Evolutionary conservation across 108 stramenopile genomes (phyloP).

Genomic region (Conticribra guillardii): DNA sequence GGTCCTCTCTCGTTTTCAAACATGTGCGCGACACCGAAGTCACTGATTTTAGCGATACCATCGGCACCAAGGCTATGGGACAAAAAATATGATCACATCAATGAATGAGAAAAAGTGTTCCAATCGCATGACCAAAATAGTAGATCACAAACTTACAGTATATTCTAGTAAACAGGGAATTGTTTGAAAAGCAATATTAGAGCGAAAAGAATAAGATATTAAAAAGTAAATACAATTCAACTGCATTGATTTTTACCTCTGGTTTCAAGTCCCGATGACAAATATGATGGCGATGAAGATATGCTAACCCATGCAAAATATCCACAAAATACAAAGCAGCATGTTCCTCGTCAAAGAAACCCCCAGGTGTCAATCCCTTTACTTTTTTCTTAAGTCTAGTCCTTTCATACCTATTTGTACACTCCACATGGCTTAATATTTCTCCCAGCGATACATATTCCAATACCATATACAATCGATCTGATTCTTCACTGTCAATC

Average conservation of each 20-base stretch:
- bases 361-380: slow-evolving; percentile 52
- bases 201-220: too few species aligned
- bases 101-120: background rate
- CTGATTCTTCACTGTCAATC: slow-evolving; percentile 83
- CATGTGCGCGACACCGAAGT: slow-evolving; percentile 90
- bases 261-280: slow-evolving; percentile 89
- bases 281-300: slow-evolving; percentile 86
- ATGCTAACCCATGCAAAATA: slow-evolving; percentile 86
- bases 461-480: slow-evolving; percentile 86
- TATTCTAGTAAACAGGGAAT: background rate
- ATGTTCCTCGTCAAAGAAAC: slow-evolving; percentile 80
- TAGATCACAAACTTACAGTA: slow-evolving; percentile 21
- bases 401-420: slow-evolving; percentile 63
- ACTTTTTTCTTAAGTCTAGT: slow-evolving; percentile 31
- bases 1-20: slow-evolving; percentile 73
- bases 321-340: slow-evolving; percentile 87
- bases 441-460: slow-evolving; percentile 90
- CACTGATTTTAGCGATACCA: slow-evolving; percentile 81
- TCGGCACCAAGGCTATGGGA: slow-evolving; percentile 52
- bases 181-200: background rate
- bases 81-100: background rate
- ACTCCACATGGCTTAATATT: slow-evolving; percentile 81
- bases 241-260: slow-evolving; percentile 37
- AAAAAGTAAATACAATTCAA: background rate
- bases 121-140: background rate